Conservation (phyloP, 257 asterid species). For the Rehmannia glutinosa region DNA sequence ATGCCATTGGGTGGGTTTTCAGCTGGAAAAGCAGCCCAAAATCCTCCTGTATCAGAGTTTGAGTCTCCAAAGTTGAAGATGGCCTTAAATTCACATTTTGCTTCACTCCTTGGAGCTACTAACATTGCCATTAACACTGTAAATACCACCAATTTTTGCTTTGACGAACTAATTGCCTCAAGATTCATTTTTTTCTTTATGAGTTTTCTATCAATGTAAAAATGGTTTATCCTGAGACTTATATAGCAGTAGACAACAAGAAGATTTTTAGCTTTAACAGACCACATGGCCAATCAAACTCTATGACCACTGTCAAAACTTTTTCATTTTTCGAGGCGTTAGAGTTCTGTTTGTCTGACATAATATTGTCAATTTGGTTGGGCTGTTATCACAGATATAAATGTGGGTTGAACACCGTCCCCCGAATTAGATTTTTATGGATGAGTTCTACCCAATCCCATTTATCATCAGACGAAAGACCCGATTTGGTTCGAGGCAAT, state of each 20-base stretch:
- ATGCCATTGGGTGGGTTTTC: constrained; percentile 59
- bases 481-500: too few relatives aligned
- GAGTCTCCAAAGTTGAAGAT: constrained; percentile 86
- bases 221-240: background rate
- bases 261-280: constrained; percentile 1
- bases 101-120: constrained; percentile 20
- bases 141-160: constrained; percentile 19
- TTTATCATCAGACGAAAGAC: too few relatives aligned
- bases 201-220: background rate
- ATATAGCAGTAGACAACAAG: constrained; percentile 25
- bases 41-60: constrained; percentile 75
- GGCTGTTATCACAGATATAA: too few relatives aligned
- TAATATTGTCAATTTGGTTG: too few relatives aligned
- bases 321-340: background rate
- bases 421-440: too few relatives aligned
- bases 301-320: background rate
- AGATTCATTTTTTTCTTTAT: constrained; percentile 14
- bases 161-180: too few relatives aligned
- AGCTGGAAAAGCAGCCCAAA: constrained; percentile 76
- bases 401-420: too few relatives aligned
- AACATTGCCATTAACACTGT: constrained; percentile 19
- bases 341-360: too few relatives aligned
- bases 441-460: too few relatives aligned
- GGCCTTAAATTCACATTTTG: constrained; percentile 51
- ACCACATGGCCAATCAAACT: constrained; percentile 23